Evolutionary conservation across 768 basidiomycete species (phyloP).

Genomic region (Boletus sp.): DNA sequence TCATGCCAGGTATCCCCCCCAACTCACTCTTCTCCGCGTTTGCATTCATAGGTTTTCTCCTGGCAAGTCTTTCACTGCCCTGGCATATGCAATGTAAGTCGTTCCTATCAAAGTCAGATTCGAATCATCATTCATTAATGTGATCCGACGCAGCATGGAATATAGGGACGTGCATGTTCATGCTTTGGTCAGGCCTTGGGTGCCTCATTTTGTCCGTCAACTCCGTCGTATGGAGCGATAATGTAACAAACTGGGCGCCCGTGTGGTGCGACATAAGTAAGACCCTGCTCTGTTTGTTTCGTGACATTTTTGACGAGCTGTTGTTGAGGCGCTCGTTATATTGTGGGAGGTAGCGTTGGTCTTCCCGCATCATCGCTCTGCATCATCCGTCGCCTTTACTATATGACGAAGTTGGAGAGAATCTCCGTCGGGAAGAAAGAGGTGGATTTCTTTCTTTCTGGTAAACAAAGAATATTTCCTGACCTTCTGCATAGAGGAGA

Average conservation of each 20-base stretch:
- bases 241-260: slow-evolving; percentile 32
- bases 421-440: slow-evolving; percentile 16
- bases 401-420: slow-evolving; percentile 36
- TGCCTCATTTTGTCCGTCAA: slow-evolving; percentile 35
- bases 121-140: not conserved
- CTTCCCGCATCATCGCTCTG: slow-evolving; percentile 55
- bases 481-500: slow-evolving; percentile 37
- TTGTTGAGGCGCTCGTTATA: slow-evolving; percentile 44
- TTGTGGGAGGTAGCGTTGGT: slow-evolving; percentile 42
- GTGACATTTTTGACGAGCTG: not conserved
- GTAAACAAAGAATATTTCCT: not conserved
- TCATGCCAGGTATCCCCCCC: not conserved
- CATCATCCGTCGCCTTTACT: slow-evolving; percentile 64
- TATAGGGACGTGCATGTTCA: slow-evolving; percentile 32
- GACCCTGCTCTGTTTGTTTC: not conserved
- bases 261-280: slow-evolving; percentile 59
- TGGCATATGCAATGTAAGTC: slow-evolving; percentile 48
- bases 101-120: not conserved
- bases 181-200: slow-evolving; percentile 32
- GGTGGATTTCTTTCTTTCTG: slow-evolving; percentile 16
- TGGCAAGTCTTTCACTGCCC: slow-evolving; percentile 43
- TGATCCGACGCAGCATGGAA: slow-evolving; percentile 25
- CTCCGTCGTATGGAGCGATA: slow-evolving; percentile 39
- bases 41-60: slow-evolving; percentile 38
- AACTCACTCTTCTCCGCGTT: slow-evolving; percentile 10